Evolutionary conservation across 106 monocot genomes (phyloP), one percentile per base, ranked within the genome.

Genomic region (Acorus gramineus): DNA sequence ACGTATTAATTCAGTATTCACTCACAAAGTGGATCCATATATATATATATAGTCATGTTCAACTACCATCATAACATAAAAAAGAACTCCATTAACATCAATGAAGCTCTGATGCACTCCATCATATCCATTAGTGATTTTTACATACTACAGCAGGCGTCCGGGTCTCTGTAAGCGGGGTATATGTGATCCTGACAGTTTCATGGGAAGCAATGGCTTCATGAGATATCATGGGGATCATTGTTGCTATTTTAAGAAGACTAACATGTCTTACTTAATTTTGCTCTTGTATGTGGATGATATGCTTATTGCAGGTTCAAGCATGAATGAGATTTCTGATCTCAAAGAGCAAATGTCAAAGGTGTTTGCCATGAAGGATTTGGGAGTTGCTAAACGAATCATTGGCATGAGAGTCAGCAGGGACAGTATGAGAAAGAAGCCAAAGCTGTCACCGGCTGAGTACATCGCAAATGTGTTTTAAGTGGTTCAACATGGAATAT

Each of bases 201-300:
- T 49, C 6, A 50, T 64, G 12, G 11, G 50, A 14, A 8, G 9
- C 4, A 44, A 8, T n/a, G n/a, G 53, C 5, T 43, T 53, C 44
- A 11, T 8, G 43, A 66, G 14, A 53, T 53, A 6, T 42, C n/a
- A 42, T 6, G 55, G 43, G 42, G 54, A 66, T 10, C 13, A 43
- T 55, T 66, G 28, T 8, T 53, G 14, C 1, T 53, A 53, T 43
- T 44, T 66, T 7, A 66, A 66, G 52, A 66, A 6, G 10, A 44
- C 45, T 43, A 10, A 43, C 3, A 8, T 42, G 5, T 14, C 42
- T 9, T 54, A 66, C 44, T 13, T 66, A 7, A 66, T 66, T 7
- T 54, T 66, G 3, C 52, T 66, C 10, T 11, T 66, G 2, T 66
- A 66, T 66, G 54, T 53, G 42, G 54, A 66, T 66, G 66, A 66